Evolutionary conservation across 371 early-diverging fungal genomes (phyloP).

Genomic region (Spraguea lophii): DNA sequence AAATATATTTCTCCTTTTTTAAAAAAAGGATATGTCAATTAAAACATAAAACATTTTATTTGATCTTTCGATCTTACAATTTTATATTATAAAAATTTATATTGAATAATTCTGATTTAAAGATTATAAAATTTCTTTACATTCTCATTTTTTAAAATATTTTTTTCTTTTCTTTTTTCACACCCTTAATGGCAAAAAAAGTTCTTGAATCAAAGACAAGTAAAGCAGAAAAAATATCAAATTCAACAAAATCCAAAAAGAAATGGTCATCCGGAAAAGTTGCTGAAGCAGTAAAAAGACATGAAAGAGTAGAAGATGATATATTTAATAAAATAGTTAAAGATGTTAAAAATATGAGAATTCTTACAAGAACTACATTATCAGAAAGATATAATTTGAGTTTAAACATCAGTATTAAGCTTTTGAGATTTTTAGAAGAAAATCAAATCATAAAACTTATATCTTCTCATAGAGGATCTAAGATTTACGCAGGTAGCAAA

Average conservation of each 20-base stretch:
- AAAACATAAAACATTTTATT: too few species aligned
- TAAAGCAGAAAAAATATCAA: slow-evolving; percentile 21
- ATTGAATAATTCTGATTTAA: too few species aligned
- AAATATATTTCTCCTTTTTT: too few species aligned
- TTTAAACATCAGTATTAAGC: slow-evolving; percentile 29
- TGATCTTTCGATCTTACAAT: too few species aligned
- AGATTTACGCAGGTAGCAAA: background rate
- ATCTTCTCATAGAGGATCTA: background rate
- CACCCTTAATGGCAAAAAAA: slow-evolving; percentile 27
- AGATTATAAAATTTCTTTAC: too few species aligned
- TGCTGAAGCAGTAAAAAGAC: slow-evolving; percentile 27
- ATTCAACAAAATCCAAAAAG: slow-evolving; percentile 36
- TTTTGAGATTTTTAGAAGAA: slow-evolving; percentile 17
- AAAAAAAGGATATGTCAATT: too few species aligned
- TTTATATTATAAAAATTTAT: too few species aligned
- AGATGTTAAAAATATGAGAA: slow-evolving; percentile 25
- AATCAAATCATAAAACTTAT: slow-evolving; percentile 12
- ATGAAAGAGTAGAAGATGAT: slow-evolving; percentile 24
- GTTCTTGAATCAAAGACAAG: slow-evolving; percentile 36
- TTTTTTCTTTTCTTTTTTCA: too few species aligned
- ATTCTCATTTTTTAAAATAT: too few species aligned
- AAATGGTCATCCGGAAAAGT: slow-evolving; percentile 35
- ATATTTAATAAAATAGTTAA: slow-evolving; percentile 35
- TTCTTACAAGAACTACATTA: slow-evolving; percentile 26
- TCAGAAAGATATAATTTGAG: slow-evolving; percentile 31